Evolutionary conservation across 768 basidiomycete genomes (phyloP), one percentile per base, ranked within the genome.

Genomic region (Strobilomyces echinocephalus): DNA sequence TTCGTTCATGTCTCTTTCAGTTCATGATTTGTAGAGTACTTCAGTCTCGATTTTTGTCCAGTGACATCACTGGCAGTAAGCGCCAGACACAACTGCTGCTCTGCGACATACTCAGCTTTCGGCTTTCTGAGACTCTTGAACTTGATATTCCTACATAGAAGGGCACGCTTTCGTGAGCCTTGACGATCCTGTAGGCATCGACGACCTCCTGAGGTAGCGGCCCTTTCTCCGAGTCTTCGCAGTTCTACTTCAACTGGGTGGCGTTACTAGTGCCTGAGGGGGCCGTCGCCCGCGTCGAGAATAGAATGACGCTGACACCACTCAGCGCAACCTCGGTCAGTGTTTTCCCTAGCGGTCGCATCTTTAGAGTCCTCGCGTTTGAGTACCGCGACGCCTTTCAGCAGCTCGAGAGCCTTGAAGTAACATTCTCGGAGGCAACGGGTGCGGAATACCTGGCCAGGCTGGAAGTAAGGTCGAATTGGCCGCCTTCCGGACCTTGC

Each of bases 301-400:
- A 70, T 52, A 7, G 78, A 79, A 55, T 85, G 83, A 53, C 84
- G 76, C 49, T 82, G 78, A 47, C 78, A 71, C 83, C 83, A 85
- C n/a, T 73, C 44, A 83, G 67, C 1, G 82, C 80, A 4, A 82
- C 73, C 65, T 84, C 81, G 3, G 76, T 72, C 52, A 82, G 67
- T 0, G 70, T 46, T 74, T 76, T 34, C 74, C 51, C 59, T 8
- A 8, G 28, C 28, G 28, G 8, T 28, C 28, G n/a, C n/a, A n/a
- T n/a, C n/a, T n/a, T n/a, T n/a, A n/a, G 28, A 28, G 28, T 28
- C 28, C 28, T 28, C 28, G 28, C 28, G 28, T 28, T 28, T 28
- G 28, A 28, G 10, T 60, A 79, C 79, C 8, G 74, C 73, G 21
- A 74, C 66, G 12, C 55, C 59, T 47, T 76, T 73, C 30, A 79